phyloP scores from a whole-genome alignment of 2,329 filamentous ascomycete genomes.

The Ceratocystis smalleyi region DNA sequence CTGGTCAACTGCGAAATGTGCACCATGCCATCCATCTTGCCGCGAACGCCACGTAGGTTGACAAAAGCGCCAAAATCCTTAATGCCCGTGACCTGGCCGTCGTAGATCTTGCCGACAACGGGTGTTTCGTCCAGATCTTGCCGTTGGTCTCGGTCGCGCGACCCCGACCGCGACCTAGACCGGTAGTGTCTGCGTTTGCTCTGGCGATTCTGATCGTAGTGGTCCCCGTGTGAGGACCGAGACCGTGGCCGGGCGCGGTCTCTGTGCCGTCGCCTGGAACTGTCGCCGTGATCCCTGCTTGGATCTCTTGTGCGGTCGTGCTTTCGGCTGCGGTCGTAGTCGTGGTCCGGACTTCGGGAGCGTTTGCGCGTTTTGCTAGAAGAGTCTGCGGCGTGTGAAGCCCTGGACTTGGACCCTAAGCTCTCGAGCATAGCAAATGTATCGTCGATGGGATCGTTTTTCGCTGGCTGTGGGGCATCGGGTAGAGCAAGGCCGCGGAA shows the following conservation, averaged over 20 bases:
- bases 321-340: neutral
- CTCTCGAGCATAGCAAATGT: conserved; percentile 84
- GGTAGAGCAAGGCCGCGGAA: conserved; percentile 82
- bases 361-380: conserved; percentile 29
- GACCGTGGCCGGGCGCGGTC: conserved; percentile 29
- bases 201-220: conserved; percentile 18
- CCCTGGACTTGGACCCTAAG: conserved; percentile 35
- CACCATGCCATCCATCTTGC: conserved; percentile 82
- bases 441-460: conserved; percentile 62
- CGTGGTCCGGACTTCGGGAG: conserved; percentile 34
- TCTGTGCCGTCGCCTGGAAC: conserved; percentile 38
- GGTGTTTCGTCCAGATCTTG: conserved; percentile 61
- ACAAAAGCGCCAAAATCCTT: conserved; percentile 96
- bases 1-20: conserved; percentile 82
- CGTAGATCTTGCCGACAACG: conserved; percentile 72
- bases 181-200: conserved; percentile 22
- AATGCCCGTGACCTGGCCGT: conserved; percentile 75
- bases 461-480: conserved; percentile 39
- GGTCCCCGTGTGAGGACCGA: conserved; percentile 7
- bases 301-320: conserved; percentile 22
- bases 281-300: conserved; percentile 26
- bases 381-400: conserved; percentile 26
- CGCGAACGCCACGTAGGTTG: conserved; percentile 71
- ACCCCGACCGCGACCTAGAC: conserved; percentile 27
- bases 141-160: conserved; percentile 17